A percentile compares a stretch with the other conserved stretches of the same genome.
phyloP scores from a whole-genome alignment of 257 asterid genomes.

The Perilla frutescens region DNA sequence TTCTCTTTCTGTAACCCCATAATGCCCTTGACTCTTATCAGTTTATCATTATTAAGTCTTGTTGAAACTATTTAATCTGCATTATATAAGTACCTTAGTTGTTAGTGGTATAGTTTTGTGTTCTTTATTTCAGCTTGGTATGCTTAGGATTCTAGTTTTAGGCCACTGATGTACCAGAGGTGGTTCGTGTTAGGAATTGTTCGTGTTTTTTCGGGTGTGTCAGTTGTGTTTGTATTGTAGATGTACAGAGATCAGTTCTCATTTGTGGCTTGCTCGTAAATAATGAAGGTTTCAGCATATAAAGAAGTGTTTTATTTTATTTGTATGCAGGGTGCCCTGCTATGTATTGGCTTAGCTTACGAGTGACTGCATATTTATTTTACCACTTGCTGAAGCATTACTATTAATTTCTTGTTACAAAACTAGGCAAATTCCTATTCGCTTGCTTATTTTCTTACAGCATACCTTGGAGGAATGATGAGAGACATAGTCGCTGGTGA shows the following conservation, averaged over 20 bases:
- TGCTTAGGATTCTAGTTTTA: neutral
- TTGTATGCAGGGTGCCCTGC: neutral
- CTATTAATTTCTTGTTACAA: neutral
- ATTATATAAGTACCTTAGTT: neutral
- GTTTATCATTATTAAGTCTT: neutral
- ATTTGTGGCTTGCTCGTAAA: neutral
- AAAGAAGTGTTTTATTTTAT: neutral
- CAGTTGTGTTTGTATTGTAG: neutral
- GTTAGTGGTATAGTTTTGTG: neutral
- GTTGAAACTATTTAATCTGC: neutral
- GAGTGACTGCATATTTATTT: neutral
- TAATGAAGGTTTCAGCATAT: slow-evolving; percentile 2
- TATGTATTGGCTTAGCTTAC: neutral
- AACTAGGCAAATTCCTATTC: neutral
- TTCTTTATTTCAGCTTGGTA: slow-evolving; percentile 4
- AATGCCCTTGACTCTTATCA: neutral
- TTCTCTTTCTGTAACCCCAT: too few species aligned
- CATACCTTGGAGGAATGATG: slow-evolving; percentile 16
- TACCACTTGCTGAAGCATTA: neutral
- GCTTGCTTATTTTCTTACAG: slow-evolving; percentile 27
- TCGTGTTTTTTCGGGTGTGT: neutral
- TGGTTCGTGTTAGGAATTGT: neutral
- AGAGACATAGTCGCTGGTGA: slow-evolving; percentile 23
- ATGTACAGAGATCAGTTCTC: neutral
- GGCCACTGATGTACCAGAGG: neutral